A percentile compares a stretch with the other conserved stretches of the same genome.
These are phyloP conservation scores for Mimosa bimucronata DNA, from an alignment of 306 rosid genomes.

Conservation along the genomic window DNA sequence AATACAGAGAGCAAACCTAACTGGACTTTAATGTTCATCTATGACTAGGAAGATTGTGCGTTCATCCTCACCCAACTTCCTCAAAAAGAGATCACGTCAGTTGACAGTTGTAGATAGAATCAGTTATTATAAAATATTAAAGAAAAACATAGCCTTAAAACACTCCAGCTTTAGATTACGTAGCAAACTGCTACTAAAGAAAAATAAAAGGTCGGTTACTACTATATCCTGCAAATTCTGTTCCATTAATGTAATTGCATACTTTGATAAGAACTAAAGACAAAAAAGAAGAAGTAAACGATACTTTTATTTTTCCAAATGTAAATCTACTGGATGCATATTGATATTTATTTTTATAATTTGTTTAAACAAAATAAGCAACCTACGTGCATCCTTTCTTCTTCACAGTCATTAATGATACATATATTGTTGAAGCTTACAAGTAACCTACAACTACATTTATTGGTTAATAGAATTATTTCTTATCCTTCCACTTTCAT, in stretches of 20 bases:
- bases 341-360: neutral
- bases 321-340: neutral
- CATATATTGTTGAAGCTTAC: slow-evolving; percentile 46
- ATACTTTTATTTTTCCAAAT: neutral
- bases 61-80: neutral
- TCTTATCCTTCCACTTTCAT: slow-evolving; percentile 5
- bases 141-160: neutral
- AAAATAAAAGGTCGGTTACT: neutral
- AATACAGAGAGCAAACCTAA: neutral
- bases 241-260: neutral
- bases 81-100: slow-evolving; percentile 21
- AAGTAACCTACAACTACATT: slow-evolving; percentile 53
- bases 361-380: slow-evolving; percentile 49
- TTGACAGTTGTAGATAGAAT: slow-evolving; percentile 43
- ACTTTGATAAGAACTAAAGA: neutral
- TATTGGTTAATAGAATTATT: slow-evolving; percentile 34
- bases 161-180: slow-evolving; percentile 33
- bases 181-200: slow-evolving; percentile 31
- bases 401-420: slow-evolving; percentile 7
- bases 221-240: neutral
- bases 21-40: neutral
- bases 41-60: neutral
- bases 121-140: slow-evolving; percentile 21
- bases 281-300: neutral
- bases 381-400: slow-evolving; percentile 33